Base-by-base conservation (phyloP, 306 rosid species). In the Bauhinia variegata region DNA sequence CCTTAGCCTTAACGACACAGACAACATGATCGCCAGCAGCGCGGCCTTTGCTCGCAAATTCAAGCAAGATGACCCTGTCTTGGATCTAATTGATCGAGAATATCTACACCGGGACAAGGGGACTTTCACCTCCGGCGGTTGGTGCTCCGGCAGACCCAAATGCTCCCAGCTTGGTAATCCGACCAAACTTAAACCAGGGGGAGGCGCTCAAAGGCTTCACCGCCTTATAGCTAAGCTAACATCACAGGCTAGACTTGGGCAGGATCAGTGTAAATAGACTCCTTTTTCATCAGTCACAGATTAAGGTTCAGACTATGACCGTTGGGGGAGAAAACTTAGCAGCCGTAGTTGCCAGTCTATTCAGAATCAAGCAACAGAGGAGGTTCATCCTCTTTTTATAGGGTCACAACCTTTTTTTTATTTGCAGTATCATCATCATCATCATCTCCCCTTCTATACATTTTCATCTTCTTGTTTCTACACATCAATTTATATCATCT, bases 1-100 rank as follows among this genome's bases (percentile, higher is more conserved):
- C 70, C 99, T 93, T 55, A 76, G 72, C 50, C 41, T 88, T 9
- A 90, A 80, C 37, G 96, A 93, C 85, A 88, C 90, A 2, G 49
- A 55, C 63, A 86, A 69, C 69, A 93, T 93, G 92, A 75, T 88
- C 8, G 84, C 73, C 12, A 90, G 98, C 15, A 79, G 81, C 3
- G 96, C 97, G 0, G 91, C 96, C 67, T 89, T 93, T 49, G 98
- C 88, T 33, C 81, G 98, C 28, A 93, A 93, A 54, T 93, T 93
- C 54, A 63, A 54, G 0, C 73, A 19, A 42, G 80, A 93, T 47
- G 88, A 87, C 39, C 80, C 87, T 0, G 82, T 69, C 53, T 63
- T 93, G 75, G 91, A 93, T 38, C 67, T 67, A 74, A 87, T 92
- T 32, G 96, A 92, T 31, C 76, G 76, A 58, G 83, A 75, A 6